Conservation (phyloP, 73 alveolate species). For the Tetrahymena borealis region DNA sequence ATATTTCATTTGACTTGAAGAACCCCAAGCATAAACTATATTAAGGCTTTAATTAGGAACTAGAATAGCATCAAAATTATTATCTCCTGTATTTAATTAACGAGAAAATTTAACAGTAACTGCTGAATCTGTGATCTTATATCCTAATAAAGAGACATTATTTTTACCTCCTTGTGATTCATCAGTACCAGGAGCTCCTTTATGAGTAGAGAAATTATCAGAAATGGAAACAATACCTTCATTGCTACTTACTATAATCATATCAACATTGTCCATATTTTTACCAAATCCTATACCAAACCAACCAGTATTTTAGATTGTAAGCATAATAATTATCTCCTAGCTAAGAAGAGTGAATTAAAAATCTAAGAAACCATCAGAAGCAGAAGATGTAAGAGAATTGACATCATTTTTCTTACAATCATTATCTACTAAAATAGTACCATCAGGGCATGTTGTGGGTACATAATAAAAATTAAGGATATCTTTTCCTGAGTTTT, state of each 20-base stretch:
- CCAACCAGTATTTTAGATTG: background rate
- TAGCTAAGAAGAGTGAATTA: background rate
- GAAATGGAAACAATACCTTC: background rate
- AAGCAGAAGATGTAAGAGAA: background rate
- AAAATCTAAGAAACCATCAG: background rate
- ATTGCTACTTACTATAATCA: background rate
- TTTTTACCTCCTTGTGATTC: background rate
- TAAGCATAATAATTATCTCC: background rate
- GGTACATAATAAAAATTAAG: background rate
- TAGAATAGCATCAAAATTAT: background rate
- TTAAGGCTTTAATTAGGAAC: background rate
- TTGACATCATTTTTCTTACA: background rate
- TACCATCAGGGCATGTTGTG: background rate
- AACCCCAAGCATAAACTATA: background rate
- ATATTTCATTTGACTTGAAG: background rate
- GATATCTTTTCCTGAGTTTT: background rate
- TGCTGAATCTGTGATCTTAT: background rate
- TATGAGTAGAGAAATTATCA: background rate
- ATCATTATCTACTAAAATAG: background rate
- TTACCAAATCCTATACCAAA: background rate
- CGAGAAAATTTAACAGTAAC: background rate
- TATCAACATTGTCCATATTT: background rate
- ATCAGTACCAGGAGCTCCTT: background rate
- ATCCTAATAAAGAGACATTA: background rate
- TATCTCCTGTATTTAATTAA: background rate